Conservation (phyloP, 129 eudicot genomes). For the Pulicaria dysenterica region DNA sequence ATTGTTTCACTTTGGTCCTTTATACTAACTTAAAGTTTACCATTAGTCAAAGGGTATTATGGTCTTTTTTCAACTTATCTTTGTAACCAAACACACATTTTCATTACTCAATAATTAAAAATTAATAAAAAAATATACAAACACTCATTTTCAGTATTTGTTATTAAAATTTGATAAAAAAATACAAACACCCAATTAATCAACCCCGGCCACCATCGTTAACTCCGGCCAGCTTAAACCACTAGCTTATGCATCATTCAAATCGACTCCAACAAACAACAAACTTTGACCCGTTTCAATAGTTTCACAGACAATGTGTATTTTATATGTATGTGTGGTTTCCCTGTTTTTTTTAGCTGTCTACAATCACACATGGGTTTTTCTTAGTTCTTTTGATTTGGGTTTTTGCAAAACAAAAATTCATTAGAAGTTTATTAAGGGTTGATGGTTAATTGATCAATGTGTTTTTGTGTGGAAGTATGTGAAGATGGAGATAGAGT, state of each 20-base stretch:
- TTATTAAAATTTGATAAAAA: no score
- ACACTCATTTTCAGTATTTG: no score
- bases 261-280: constrained; percentile 20
- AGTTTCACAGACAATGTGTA: constrained; percentile 33
- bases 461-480: constrained; percentile 36
- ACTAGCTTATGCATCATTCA: constrained; percentile 26
- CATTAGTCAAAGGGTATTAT: no score
- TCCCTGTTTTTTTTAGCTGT: background rate
- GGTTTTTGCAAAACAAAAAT: constrained; percentile 23
- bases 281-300: constrained; percentile 26
- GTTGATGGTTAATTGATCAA: constrained; percentile 23
- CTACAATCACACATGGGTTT: constrained; percentile 28
- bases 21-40: no score
- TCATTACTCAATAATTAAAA: no score
- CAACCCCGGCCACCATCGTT: no score
- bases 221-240: no score
- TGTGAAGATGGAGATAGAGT: constrained; percentile 37
- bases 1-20: no score
- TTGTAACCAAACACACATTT: no score
- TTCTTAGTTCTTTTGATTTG: constrained; percentile 18
- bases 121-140: no score
- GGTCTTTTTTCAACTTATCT: no score
- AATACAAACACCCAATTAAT: no score
- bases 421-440: constrained; percentile 16
- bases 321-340: background rate